Conservation (phyloP, 2,329 filamentous ascomycete species). For the Drechslerella dactyloides region DNA sequence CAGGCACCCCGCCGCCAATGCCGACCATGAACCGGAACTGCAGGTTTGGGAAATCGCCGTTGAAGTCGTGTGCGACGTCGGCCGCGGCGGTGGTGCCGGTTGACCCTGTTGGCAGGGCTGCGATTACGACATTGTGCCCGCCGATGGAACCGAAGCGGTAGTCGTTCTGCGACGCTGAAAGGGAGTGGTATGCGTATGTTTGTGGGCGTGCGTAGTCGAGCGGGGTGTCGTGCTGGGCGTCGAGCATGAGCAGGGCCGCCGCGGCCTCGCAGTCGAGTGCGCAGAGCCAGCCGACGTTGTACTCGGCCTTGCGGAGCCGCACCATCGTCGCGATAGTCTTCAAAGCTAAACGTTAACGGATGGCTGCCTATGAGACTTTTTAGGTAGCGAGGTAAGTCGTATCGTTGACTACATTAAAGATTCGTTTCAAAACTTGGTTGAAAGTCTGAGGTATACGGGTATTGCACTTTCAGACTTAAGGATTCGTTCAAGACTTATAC, state of each 20-base stretch:
- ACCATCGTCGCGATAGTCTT: not conserved
- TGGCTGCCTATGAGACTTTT: too few relatives aligned
- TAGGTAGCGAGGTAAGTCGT: too few relatives aligned
- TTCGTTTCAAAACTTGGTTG: too few relatives aligned
- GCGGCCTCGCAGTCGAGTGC: constrained; percentile 56
- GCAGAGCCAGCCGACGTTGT: constrained; percentile 59
- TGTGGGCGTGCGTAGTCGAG: constrained; percentile 52
- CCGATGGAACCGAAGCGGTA: constrained; percentile 55
- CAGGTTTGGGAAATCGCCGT: constrained; percentile 48
- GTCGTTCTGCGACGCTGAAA: constrained; percentile 23
- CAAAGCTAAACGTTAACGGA: too few relatives aligned
- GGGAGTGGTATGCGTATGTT: not conserved
- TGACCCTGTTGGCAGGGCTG: constrained; percentile 56
- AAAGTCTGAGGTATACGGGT: too few relatives aligned
- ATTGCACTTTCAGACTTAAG: too few relatives aligned
- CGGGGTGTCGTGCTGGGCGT: constrained; percentile 55
- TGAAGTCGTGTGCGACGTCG: constrained; percentile 56
- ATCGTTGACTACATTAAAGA: too few relatives aligned
- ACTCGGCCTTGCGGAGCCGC: constrained; percentile 41
- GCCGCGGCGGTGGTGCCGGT: constrained; percentile 57
- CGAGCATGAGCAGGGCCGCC: constrained; percentile 57
- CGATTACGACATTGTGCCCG: constrained; percentile 56
- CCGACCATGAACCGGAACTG: constrained; percentile 1
- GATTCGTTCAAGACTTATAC: too few relatives aligned
- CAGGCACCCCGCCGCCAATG: constrained; percentile 4